These are phyloP conservation scores for Camelina hispida DNA, from an alignment of 345 rosid species.

Conservation along the genomic window DNA sequence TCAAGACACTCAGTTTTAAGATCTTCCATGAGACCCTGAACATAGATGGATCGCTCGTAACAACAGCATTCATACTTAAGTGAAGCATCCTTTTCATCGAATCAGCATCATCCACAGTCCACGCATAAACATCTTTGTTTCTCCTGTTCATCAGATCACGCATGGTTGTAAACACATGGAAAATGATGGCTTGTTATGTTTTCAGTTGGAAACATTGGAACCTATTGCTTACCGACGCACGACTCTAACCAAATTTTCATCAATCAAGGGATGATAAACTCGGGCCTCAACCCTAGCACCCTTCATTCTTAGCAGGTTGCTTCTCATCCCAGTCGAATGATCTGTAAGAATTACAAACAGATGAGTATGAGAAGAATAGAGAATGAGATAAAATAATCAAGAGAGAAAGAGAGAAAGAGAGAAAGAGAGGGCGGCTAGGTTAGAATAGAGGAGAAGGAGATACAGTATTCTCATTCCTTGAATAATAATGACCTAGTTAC, in stretches of 20 bases:
- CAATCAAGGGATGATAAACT: conserved; percentile 63
- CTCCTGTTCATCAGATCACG: conserved; percentile 54
- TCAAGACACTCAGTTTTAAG: conserved; percentile 71
- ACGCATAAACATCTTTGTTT: conserved; percentile 72
- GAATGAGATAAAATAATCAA: too few species aligned
- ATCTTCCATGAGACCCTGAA: conserved; percentile 72
- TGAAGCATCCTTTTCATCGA: conserved; percentile 74
- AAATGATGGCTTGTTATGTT: conserved; percentile 6
- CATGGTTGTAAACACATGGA: conserved; percentile 22
- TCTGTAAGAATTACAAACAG: too few species aligned
- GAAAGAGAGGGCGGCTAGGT: too few species aligned
- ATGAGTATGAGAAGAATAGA: too few species aligned
- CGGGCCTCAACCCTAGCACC: conserved; percentile 55
- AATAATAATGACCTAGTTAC: too few species aligned
- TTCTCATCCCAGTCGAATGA: conserved; percentile 61
- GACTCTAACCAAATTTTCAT: conserved; percentile 60
- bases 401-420: too few species aligned
- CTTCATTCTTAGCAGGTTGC: conserved; percentile 67
- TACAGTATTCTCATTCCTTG: too few species aligned
- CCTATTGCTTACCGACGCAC: conserved; percentile 61
- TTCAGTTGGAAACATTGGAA: not conserved
- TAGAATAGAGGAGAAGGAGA: too few species aligned
- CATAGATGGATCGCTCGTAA: conserved; percentile 72
- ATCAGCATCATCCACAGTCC: conserved; percentile 85
- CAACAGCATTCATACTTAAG: conserved; percentile 70